These are phyloP conservation scores for Ogataea nonfermentans DNA, from an alignment of 805 yeast species.

Conservation along the genomic window DNA sequence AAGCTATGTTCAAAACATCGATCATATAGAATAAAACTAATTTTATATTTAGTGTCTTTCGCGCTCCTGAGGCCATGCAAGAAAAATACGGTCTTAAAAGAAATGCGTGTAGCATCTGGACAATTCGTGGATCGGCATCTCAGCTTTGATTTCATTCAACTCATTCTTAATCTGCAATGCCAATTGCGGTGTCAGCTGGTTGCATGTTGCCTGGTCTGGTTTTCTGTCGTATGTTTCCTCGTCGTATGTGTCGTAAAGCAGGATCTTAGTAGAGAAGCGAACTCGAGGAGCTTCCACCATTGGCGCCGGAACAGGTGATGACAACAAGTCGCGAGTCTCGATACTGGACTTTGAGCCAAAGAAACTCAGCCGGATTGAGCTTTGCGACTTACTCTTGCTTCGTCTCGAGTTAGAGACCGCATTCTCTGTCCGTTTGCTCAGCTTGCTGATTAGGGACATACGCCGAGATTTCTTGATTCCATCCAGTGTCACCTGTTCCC, in stretches of 20 bases:
- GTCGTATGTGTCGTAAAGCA: conserved; percentile 80
- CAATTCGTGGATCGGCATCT: conserved; percentile 79
- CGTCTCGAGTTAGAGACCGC: conserved; percentile 1
- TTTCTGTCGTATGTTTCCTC: conserved; percentile 86
- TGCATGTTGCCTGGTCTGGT: conserved; percentile 91
- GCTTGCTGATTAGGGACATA: conserved; percentile 18
- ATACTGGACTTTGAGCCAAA: conserved; percentile 19
- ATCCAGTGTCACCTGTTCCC: not conserved
- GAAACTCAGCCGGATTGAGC: conserved; percentile 20
- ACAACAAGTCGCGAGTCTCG: conserved; percentile 13
- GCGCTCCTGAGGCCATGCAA: conserved; percentile 4
- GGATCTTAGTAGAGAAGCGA: conserved; percentile 76
- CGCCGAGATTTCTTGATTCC: conserved; percentile 16
- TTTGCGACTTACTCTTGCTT: conserved; percentile 19
- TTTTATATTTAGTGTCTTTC: conserved; percentile 5
- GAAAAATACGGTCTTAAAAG: conserved; percentile 39
- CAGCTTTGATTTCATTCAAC: conserved; percentile 70
- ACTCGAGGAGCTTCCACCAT: conserved; percentile 20
- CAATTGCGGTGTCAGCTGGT: conserved; percentile 79
- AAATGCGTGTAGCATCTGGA: conserved; percentile 84
- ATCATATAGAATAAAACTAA: not conserved
- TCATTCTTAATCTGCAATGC: conserved; percentile 88
- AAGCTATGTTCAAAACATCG: conserved; percentile 2
- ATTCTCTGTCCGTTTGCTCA: conserved; percentile 13
- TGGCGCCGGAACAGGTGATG: conserved; percentile 9